Evolutionary conservation across 345 rosid genomes (phyloP).

Genomic region (Mallotus nudiflorus): DNA sequence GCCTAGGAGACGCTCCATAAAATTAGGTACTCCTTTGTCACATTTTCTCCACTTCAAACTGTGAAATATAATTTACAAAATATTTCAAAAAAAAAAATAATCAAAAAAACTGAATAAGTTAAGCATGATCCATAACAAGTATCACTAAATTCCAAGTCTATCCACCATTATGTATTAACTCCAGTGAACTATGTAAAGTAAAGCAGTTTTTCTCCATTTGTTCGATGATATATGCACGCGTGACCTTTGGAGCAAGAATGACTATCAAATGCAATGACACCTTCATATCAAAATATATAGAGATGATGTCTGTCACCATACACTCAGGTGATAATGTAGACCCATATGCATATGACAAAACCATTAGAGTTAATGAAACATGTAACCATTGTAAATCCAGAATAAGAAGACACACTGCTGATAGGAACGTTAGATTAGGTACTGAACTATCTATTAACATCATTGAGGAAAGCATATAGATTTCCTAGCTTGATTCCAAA

Average conservation of each 20-base stretch:
- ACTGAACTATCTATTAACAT: background rate
- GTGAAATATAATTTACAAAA: background rate
- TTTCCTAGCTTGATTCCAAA: background rate
- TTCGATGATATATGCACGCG: background rate
- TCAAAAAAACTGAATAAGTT: background rate
- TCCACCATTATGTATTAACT: background rate
- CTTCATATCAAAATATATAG: background rate
- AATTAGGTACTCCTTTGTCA: constrained; percentile 58
- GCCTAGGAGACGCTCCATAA: constrained; percentile 75
- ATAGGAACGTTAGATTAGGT: background rate
- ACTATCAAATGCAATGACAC: background rate
- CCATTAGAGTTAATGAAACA: background rate
- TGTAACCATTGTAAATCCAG: background rate
- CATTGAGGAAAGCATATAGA: background rate
- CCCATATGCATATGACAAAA: background rate
- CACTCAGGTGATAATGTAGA: background rate
- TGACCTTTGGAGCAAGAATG: background rate
- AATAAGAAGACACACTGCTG: background rate
- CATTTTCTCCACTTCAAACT: constrained; percentile 75
- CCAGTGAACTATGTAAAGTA: background rate
- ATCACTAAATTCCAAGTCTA: background rate
- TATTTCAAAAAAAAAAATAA: background rate
- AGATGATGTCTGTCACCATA: background rate
- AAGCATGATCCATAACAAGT: background rate
- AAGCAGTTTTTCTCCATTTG: background rate